Percentiles rank a stretch among this genome's conserved stretches.
Evolutionary conservation across 148 eudicot species (phyloP).

Genomic region (Vaccinium macrocarpon): DNA sequence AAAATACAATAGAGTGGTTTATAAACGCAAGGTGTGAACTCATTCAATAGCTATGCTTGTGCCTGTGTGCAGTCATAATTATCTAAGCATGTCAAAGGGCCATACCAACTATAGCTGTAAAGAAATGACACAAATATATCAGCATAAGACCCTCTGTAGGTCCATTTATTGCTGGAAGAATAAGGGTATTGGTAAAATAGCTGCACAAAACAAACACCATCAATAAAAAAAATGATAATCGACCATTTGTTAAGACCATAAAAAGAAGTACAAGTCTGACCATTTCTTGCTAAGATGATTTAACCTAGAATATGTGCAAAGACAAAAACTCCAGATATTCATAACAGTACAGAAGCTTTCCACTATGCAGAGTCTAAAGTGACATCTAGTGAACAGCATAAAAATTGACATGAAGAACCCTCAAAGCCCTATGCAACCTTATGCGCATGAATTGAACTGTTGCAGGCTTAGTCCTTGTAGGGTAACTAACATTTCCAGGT

Average conservation of each 20-base stretch:
- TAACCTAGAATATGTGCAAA: neutral
- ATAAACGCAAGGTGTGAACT: neutral
- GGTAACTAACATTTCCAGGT: neutral
- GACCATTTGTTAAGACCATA: neutral
- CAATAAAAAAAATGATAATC: neutral
- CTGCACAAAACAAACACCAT: slow-evolving; percentile 35
- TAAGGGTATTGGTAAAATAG: slow-evolving; percentile 90
- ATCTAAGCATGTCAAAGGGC: neutral
- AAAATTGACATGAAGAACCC: neutral
- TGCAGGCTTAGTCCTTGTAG: neutral
- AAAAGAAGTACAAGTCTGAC: neutral
- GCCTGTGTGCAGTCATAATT: no score
- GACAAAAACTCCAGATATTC: neutral
- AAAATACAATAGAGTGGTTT: neutral
- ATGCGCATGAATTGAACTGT: neutral
- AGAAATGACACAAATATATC: slow-evolving; percentile 75
- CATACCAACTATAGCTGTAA: slow-evolving; percentile 89
- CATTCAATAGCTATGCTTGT: neutral
- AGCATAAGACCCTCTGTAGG: slow-evolving; percentile 97
- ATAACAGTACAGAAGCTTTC: neutral
- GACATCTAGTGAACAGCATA: neutral
- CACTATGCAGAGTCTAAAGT: neutral
- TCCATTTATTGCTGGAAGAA: slow-evolving; percentile 90
- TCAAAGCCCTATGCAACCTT: neutral
- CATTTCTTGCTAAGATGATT: neutral